phyloP scores from a whole-genome alignment of 306 rosid species.

The Trifolium fragiferum region DNA sequence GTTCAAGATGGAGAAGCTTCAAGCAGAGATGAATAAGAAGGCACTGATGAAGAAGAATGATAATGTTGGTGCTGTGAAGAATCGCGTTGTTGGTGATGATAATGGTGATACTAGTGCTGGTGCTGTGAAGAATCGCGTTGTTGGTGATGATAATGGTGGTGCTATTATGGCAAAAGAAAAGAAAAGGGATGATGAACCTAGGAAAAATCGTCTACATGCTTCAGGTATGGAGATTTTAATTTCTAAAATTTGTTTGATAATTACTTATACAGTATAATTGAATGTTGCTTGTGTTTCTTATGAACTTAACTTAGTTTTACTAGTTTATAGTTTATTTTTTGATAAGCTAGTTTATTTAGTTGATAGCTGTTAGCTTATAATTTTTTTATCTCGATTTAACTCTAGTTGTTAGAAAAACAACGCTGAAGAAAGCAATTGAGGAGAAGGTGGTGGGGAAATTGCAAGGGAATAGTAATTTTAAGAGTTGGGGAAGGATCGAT shows the following conservation, averaged over 20 bases:
- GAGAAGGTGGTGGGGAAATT: constrained; percentile 21
- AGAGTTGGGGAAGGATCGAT: not conserved
- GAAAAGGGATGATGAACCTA: not conserved
- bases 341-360: no score
- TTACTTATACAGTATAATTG: not conserved
- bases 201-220: not conserved
- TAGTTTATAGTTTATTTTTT: no score
- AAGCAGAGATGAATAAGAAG: not conserved
- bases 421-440: constrained; percentile 12
- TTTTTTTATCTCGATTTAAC: no score
- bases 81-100: not conserved
- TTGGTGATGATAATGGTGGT: not conserved
- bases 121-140: no score
- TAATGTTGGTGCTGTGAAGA: not conserved
- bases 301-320: no score
- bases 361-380: no score
- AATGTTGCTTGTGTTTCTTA: not conserved
- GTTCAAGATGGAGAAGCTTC: not conserved
- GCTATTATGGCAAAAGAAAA: not conserved
- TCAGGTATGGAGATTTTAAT: constrained; percentile 36
- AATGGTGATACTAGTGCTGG: not conserved
- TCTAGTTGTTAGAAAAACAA: constrained; percentile 25
- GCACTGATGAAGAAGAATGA: not conserved
- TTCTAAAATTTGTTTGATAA: not conserved
- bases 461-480: not conserved